A percentile compares a stretch with the other conserved stretches of the same genome.
Conservation (phyloP, 1,284 basidiomycete genomes). For the Tranzscheliella williamsii region DNA sequence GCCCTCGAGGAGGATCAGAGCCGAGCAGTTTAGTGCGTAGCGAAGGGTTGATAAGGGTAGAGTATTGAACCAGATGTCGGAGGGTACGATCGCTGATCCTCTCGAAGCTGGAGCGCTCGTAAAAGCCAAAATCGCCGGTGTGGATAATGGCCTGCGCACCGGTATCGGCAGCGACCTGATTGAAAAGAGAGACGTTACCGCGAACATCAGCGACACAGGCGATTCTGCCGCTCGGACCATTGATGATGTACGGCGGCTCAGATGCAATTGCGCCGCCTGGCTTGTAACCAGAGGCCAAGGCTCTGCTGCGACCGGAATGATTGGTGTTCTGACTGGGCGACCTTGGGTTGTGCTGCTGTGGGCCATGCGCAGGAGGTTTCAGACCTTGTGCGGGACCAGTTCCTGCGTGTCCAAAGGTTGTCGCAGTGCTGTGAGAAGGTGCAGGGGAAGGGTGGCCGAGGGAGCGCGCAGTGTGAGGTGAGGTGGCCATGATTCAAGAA, state of each 20-base stretch:
- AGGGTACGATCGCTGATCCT: conserved; percentile 89
- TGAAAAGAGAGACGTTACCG: conserved; percentile 75
- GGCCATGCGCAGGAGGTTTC: conserved; percentile 12
- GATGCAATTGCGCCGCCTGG: conserved; percentile 3
- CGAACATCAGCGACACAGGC: conserved; percentile 93
- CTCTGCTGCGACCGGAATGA: conserved; percentile 26
- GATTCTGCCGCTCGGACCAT: conserved; percentile 71
- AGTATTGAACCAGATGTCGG: conserved; percentile 94
- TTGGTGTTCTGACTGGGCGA: conserved; percentile 12
- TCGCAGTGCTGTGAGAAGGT: conserved; percentile 8
- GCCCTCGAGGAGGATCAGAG: conserved; percentile 64
- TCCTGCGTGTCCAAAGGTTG: conserved; percentile 7
- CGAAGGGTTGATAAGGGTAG: conserved; percentile 83
- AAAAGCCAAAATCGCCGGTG: conserved; percentile 99
- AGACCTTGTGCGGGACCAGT: conserved; percentile 8
- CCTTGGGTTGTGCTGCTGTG: conserved; percentile 5
- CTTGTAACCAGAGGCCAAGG: conserved; percentile 8
- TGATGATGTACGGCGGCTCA: conserved; percentile 46
- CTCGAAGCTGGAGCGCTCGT: conserved; percentile 79
- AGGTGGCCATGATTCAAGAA: conserved; percentile 14
- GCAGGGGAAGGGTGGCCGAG: conserved; percentile 20
- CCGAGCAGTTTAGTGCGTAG: conserved; percentile 80
- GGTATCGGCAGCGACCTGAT: conserved; percentile 88
- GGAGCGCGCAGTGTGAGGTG: conserved; percentile 13
- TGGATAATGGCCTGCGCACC: conserved; percentile 82